A percentile compares a stretch with the other conserved stretches of the same genome.
phyloP scores from a whole-genome alignment of 1,284 basidiomycete species.

The Cutaneotrichosporon cavernicola region DNA sequence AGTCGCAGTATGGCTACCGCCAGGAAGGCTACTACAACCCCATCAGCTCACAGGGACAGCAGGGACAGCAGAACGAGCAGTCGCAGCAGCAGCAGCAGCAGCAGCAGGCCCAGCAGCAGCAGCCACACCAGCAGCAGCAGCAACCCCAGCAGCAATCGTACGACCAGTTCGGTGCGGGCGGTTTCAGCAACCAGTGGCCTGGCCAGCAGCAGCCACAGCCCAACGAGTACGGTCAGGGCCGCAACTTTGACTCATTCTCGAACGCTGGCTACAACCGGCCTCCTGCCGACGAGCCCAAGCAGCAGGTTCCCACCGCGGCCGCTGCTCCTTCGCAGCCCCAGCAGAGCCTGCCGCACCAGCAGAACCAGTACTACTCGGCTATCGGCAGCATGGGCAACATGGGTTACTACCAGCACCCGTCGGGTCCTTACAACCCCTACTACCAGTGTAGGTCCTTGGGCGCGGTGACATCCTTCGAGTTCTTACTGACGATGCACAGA shows the following conservation, averaged over 20 bases:
- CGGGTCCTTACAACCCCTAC: constrained; percentile 54
- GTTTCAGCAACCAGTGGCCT: constrained; percentile 25
- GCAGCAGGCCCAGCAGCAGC: constrained; percentile 29
- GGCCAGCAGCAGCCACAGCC: constrained; percentile 28
- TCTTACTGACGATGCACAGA: constrained; percentile 31
- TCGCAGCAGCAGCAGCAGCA: not conserved
- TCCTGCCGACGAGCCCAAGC: constrained; percentile 47
- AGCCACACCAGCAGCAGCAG: constrained; percentile 34
- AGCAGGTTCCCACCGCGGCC: constrained; percentile 31
- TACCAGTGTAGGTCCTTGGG: constrained; percentile 48
- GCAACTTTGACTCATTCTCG: constrained; percentile 51
- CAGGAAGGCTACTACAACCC: constrained; percentile 40
- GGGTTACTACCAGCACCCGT: constrained; percentile 47
- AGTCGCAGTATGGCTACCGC: constrained; percentile 38
- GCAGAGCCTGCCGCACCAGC: constrained; percentile 44
- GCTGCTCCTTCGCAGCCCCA: constrained; percentile 44
- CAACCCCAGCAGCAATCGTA: constrained; percentile 36
- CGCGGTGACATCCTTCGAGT: too few relatives aligned
- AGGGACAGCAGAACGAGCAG: too few relatives aligned
- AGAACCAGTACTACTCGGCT: constrained; percentile 49
- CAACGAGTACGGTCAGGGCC: constrained; percentile 25
- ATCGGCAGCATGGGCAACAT: constrained; percentile 52
- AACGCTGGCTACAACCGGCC: constrained; percentile 50
- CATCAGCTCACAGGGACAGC: constrained; percentile 19
- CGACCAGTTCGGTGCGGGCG: constrained; percentile 25